These are phyloP conservation scores for Amaranthus cruentus DNA, from an alignment of 148 eudicot species.

Conservation along the genomic window DNA sequence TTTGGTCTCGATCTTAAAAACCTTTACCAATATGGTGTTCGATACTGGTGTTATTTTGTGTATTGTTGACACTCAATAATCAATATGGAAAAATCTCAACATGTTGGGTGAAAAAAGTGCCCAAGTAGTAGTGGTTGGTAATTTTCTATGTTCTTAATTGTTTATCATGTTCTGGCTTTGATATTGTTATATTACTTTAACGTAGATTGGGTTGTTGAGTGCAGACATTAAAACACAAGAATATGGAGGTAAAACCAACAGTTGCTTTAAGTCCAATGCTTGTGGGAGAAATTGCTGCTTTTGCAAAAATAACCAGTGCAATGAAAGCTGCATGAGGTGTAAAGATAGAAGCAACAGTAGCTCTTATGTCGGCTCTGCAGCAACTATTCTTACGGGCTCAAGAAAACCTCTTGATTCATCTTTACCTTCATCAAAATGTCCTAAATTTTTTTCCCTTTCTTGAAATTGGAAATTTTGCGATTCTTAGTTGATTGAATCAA, in stretches of 20 bases:
- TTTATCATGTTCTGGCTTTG: background rate
- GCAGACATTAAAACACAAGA: background rate
- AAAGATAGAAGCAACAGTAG: slow-evolving; percentile 81
- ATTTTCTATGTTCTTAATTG: background rate
- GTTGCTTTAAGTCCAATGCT: slow-evolving; percentile 85
- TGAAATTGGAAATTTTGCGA: no score
- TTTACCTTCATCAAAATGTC: no score
- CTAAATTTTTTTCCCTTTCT: no score
- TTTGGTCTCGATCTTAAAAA: no score
- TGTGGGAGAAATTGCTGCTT: slow-evolving; percentile 86
- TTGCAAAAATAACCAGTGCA: slow-evolving; percentile 69
- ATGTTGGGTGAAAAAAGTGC: no score
- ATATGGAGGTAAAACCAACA: slow-evolving; percentile 74
- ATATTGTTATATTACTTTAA: background rate
- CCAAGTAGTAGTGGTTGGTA: no score
- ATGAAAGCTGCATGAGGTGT: slow-evolving; percentile 87
- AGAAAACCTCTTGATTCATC: slow-evolving; percentile 16
- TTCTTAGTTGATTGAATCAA: no score
- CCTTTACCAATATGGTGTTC: no score
- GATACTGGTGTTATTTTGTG: no score
- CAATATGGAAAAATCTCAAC: no score
- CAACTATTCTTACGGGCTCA: slow-evolving; percentile 43
- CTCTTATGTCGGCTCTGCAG: slow-evolving; percentile 83
- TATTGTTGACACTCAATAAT: no score
- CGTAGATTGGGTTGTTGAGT: slow-evolving; percentile 13